Base-by-base conservation (phyloP, 805 yeast species). In the Kodamaea sagamina region DNA sequence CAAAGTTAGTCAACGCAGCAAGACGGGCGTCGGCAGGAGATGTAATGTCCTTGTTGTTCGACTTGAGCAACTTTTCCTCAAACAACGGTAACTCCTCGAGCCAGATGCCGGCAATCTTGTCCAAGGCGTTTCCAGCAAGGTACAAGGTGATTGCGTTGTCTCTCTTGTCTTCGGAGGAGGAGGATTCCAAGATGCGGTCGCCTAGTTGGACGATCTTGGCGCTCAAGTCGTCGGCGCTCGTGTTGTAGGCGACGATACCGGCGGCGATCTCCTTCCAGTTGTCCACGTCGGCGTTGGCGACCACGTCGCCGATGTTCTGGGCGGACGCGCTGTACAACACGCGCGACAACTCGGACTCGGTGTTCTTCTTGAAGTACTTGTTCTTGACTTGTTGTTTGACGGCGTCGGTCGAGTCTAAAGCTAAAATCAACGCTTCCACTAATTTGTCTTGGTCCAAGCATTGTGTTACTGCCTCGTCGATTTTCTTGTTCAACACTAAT, bases 221-320 rank as follows among this genome's bases (percentile, higher is more conserved):
- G 51, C 77, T 78, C 62, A 78, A 85, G 31, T 73, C 72, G 2
- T 65, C 65, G 3, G 65, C 65, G 49, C 75, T 76, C 13, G 66
- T 50, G 32, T 76, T 61, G 54, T 77, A 84, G 2, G 87, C 76
- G 41, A 80, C 61, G 43, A 90, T 77, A 11, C 89, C 76, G 32
- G 77, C 71, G n/a, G 89, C 87, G 52, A 86, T 81, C 32, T 82
- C 83, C 53, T 80, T 84, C 99, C 99, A 93, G 51, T 86, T 82
- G 3, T 73, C 55, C 29, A 90, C 81, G 56, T 86, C 85, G 22
- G 86, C 85, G 58, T 90, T 83, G 36, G 77, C 74, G 22, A 89
- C 93, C 48, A 93, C 61, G 60, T 92, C 98, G 22, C 71, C 65
- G 41, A 72, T 77, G 50, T 79, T 68, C 26, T 70, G 68, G 22